phyloP scores from a whole-genome alignment of 2,329 filamentous ascomycete genomes.

The Metarhizium humberi region DNA sequence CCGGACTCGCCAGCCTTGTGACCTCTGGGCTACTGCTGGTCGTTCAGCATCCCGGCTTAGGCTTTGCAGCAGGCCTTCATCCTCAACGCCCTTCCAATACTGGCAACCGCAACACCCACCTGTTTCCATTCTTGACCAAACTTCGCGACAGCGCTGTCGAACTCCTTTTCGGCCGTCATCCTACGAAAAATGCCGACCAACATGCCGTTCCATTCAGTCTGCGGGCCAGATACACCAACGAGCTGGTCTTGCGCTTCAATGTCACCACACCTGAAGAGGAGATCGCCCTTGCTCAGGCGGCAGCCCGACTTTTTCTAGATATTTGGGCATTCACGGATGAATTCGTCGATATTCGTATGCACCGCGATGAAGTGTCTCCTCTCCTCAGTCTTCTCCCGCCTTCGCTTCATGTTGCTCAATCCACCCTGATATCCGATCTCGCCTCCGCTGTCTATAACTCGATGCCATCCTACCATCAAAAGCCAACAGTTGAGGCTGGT shows the following conservation, averaged over 20 bases:
- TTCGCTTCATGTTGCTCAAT: constrained; percentile 62
- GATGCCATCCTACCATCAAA: constrained; percentile 15
- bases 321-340: constrained; percentile 78
- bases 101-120: constrained; percentile 10
- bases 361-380: constrained; percentile 66
- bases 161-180: constrained; percentile 38
- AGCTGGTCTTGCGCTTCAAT: constrained; percentile 87
- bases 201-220: constrained; percentile 20
- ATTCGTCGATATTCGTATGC: constrained; percentile 77
- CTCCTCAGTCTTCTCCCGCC: constrained; percentile 69
- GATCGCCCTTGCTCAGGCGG: constrained; percentile 60
- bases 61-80: not conserved
- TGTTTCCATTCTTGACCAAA: constrained; percentile 41
- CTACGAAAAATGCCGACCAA: constrained; percentile 18
- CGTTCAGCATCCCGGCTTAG: not conserved
- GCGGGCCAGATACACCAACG: constrained; percentile 54
- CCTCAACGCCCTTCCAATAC: not conserved
- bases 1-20: not conserved
- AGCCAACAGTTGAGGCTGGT: constrained; percentile 12
- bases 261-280: constrained; percentile 62
- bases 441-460: constrained; percentile 62
- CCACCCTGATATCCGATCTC: constrained; percentile 70
- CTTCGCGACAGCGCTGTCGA: constrained; percentile 41
- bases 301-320: constrained; percentile 71
- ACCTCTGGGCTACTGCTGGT: not conserved